These are phyloP conservation scores for Nothomitra cinnamomea DNA, from an alignment of 2,329 filamentous ascomycete species.

Conservation along the genomic window DNA sequence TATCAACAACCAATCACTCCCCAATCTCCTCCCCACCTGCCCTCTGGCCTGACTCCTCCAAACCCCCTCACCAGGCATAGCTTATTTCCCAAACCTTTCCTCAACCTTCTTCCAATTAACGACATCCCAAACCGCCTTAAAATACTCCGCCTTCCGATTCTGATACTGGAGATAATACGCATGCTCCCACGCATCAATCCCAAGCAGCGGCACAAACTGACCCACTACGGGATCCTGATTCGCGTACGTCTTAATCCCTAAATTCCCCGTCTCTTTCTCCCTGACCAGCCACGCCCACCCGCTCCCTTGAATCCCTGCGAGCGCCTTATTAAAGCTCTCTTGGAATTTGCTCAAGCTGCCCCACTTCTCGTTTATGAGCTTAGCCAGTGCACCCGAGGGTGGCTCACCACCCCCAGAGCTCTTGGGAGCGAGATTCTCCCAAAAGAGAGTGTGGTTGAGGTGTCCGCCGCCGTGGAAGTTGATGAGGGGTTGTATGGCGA, in stretches of 20 bases:
- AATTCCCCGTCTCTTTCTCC: slow-evolving; percentile 34
- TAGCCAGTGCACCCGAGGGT: slow-evolving; percentile 32
- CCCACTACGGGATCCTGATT: slow-evolving; percentile 86
- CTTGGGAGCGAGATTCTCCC: slow-evolving; percentile 52
- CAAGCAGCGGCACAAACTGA: slow-evolving; percentile 64
- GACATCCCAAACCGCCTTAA: slow-evolving; percentile 83
- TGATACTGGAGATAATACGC: slow-evolving; percentile 93
- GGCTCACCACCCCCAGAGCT: slow-evolving; percentile 43
- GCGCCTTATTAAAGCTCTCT: slow-evolving; percentile 39
- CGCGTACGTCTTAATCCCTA: slow-evolving; percentile 53
- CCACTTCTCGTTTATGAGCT: slow-evolving; percentile 31
- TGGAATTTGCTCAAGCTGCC: slow-evolving; percentile 37
- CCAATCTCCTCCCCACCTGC: too few species aligned
- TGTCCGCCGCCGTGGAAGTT: slow-evolving; percentile 53
- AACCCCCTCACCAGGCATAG: neutral
- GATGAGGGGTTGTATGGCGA: slow-evolving; percentile 39
- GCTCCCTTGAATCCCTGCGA: slow-evolving; percentile 42
- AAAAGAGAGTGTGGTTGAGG: slow-evolving; percentile 51
- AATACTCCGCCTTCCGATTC: slow-evolving; percentile 95
- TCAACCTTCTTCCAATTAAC: slow-evolving; percentile 89
- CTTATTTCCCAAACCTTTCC: slow-evolving; percentile 40
- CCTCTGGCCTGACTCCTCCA: too few species aligned
- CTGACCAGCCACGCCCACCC: slow-evolving; percentile 42
- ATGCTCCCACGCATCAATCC: slow-evolving; percentile 92
- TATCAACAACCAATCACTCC: too few species aligned